Percentiles rank a stretch among this genome's conserved stretches.
Conservation (phyloP, 148 eudicot genomes). For the Rhododendron ferrugineum region DNA sequence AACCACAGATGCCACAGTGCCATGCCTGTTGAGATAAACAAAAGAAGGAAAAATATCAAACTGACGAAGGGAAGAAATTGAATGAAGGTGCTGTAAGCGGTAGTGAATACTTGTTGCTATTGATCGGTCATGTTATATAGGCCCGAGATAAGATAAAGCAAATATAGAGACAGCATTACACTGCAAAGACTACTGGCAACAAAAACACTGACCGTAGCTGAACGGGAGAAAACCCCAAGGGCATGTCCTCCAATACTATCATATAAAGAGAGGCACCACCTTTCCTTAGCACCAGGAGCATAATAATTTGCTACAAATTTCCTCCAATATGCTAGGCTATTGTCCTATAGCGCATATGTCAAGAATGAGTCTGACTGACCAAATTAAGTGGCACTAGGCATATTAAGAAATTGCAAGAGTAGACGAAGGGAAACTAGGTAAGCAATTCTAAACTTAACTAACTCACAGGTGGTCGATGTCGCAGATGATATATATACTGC, state of each 20-base stretch:
- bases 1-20: conserved; percentile 42
- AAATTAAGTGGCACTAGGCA: background rate
- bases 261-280: conserved; percentile 41
- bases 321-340: conserved; percentile 41
- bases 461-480: conserved; percentile 40
- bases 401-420: background rate
- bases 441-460: background rate
- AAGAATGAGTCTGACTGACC: background rate
- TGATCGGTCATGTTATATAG: background rate
- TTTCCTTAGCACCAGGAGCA: conserved; percentile 33
- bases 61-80: background rate
- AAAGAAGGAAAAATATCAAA: background rate
- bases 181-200: background rate
- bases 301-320: conserved; percentile 37
- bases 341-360: conserved; percentile 28
- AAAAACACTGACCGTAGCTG: conserved; percentile 27
- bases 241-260: conserved; percentile 20
- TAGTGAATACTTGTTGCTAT: background rate
- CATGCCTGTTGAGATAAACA: conserved; percentile 24
- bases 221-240: conserved; percentile 27
- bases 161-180: background rate
- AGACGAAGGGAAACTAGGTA: background rate
- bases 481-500: conserved; percentile 22
- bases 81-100: background rate
- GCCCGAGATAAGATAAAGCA: background rate